Conservation (phyloP, 2,329 filamentous ascomycete species). For the Ceratocystis colombiana region DNA sequence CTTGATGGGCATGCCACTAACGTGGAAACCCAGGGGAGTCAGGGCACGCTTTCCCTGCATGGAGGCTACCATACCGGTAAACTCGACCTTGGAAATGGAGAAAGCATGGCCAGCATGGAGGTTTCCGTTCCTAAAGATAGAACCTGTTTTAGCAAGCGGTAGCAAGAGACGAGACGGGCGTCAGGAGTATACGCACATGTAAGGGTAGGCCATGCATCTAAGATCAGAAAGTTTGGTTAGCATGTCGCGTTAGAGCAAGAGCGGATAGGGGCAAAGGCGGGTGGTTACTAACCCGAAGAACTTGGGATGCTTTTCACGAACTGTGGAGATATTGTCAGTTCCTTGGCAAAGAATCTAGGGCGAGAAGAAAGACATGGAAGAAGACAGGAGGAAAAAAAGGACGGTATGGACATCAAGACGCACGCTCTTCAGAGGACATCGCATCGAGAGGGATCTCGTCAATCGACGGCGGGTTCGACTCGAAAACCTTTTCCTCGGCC, state of each 20-base stretch:
- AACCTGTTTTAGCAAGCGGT: background rate
- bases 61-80: constrained; percentile 71
- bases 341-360: background rate
- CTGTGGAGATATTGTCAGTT: constrained; percentile 14
- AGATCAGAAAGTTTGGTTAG: constrained; percentile 2
- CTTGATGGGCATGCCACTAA: constrained; percentile 95
- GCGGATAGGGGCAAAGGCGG: background rate
- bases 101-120: constrained; percentile 89
- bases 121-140: constrained; percentile 55
- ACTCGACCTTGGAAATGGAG: constrained; percentile 86
- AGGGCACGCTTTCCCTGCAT: constrained; percentile 84
- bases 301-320: constrained; percentile 75
- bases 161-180: background rate
- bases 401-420: background rate
- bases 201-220: constrained; percentile 36
- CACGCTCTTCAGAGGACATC: constrained; percentile 55
- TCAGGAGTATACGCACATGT: constrained; percentile 30
- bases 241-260: background rate
- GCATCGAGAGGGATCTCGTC: constrained; percentile 66
- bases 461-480: constrained; percentile 72
- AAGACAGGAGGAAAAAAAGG: background rate
- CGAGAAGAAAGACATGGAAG: background rate
- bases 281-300: constrained; percentile 58
- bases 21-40: constrained; percentile 88
- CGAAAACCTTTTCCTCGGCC: constrained; percentile 68